Evolutionary conservation across 805 yeast genomes (phyloP), one percentile per base, ranked within the genome.

Genomic region (Starmerella bombicola): DNA sequence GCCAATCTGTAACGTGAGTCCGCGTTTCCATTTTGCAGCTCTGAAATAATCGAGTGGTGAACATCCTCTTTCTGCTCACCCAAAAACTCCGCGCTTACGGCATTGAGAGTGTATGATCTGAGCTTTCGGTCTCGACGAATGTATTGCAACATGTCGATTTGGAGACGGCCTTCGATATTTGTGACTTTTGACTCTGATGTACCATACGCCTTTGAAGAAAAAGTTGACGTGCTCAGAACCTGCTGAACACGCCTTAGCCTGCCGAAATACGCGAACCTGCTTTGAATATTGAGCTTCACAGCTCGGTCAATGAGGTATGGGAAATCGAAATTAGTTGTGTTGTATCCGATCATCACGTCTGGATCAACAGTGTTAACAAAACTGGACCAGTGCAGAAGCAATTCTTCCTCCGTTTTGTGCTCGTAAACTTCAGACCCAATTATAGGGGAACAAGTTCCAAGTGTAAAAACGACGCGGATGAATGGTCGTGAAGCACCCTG

Each of bases 61-160:
- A 91, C 99, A 57, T 91, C 99, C 63, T 91, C 99, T 55, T 91
- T 91, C 54, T 91, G 98, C 55, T 93, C 98, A 21, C 82, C 83
- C 51, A 91, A 59, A 55, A 93, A 91, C 54, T 84, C 84, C 0
- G 97, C 93, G 4, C 95, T 82, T 0, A 91, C 99, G 0, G 96
- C 81, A 61, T 91, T 91, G 60, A 91, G 68, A 0, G 98, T 86
- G 62, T 91, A 91, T 2, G 95, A 81, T 60, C 99, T 74, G 53
- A 91, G 68, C 59, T 91, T 93, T 62, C 84, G 85, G 58, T 91
- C 99, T 58, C 98, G 75, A 59, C 86, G 95, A 47, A 84, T 74
- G 56, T 85, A 86, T 53, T 88, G 97, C 30, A 91, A 69, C 57
- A 91, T 65, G 66, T 91, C 99, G 50, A 91, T 66, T 58, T 91